Percentiles rank a stretch among this genome's conserved stretches.
Conservation (phyloP, 2,329 filamentous ascomycete species). For the Teratosphaeria destructans region DNA sequence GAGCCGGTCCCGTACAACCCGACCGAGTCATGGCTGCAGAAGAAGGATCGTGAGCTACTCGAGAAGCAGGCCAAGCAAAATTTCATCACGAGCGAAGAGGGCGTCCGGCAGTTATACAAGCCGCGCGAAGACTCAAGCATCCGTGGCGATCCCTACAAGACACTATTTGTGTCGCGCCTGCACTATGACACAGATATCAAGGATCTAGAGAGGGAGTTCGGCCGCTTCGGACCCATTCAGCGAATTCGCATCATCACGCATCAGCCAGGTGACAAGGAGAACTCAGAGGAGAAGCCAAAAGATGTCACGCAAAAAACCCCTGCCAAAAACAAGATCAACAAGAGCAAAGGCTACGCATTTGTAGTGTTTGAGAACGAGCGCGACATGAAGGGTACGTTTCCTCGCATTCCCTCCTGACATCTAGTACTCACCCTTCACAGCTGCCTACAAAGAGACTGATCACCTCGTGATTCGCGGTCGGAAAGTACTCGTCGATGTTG, state of each 20-base stretch:
- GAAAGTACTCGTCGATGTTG: constrained; percentile 87
- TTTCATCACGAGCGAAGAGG: constrained; percentile 49
- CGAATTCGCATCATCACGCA: constrained; percentile 48
- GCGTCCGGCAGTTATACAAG: constrained; percentile 57
- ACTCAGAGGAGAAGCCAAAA: constrained; percentile 1
- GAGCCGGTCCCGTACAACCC: constrained; percentile 46
- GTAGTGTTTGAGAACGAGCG: constrained; percentile 94
- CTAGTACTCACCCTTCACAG: constrained; percentile 39
- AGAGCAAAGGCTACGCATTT: constrained; percentile 89
- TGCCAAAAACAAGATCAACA: constrained; percentile 36
- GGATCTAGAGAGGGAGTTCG: constrained; percentile 88
- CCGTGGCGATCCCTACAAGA: constrained; percentile 88
- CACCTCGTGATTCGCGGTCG: constrained; percentile 87
- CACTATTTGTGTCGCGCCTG: constrained; percentile 80
- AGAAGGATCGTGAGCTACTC: constrained; percentile 68
- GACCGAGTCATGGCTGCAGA: constrained; percentile 88
- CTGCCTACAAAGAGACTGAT: constrained; percentile 81
- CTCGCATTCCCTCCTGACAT: not conserved
- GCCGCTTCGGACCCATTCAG: constrained; percentile 87
- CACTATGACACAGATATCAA: constrained; percentile 82
- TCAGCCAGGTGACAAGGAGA: constrained; percentile 20
- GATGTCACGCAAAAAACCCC: not conserved
- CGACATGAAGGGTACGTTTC: constrained; percentile 86
- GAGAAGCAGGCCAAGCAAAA: constrained; percentile 67
- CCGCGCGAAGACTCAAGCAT: constrained; percentile 79